Evolutionary conservation across 2,329 filamentous ascomycete species (phyloP), one percentile per base, ranked within the genome.

Genomic region (Ceratocystiopsis brevicomis): DNA sequence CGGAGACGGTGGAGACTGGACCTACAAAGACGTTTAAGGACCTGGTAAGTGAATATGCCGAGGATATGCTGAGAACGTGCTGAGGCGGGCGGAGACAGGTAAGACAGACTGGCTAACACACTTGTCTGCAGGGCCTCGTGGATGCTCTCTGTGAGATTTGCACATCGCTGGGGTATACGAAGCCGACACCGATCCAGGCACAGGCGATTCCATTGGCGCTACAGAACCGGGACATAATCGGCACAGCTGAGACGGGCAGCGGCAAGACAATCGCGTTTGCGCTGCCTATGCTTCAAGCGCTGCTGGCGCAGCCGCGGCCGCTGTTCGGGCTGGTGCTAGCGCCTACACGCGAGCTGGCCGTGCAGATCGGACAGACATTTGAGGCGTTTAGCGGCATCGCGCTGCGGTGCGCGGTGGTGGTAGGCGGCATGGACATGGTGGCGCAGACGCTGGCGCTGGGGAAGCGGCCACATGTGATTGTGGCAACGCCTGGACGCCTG

Each of bases 251-350:
- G 62, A 98, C 90, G 0, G 90, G 90, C 52, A 86, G 78, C 56
- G 90, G 90, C 61, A 98, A 96, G 66, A 96, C 90, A 0, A 88
- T 86, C 8, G 87, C 90, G 0, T 98, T 96, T 58, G 86, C 85
- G 0, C 67, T 98, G 3, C 90, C 90, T 1, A 92, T 98, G 36
- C 71, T 98, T 3, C 87, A 95, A 58, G 77, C 81, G 3, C 73
- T 98, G 1, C 81, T 96, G 62, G 81, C 90, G 44, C 84, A 86
- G 53, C 87, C 87, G 0, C 81, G 86, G 52, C 69, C 84, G 3
- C 66, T 93, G 39, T 95, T 90, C 55, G 82, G 80, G n/a, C 76
- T 96, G 40, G 76, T 96, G 18, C 69, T 98, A 17, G 87, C 90
- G 0, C 90, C 90, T 0, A 98, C 90, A 5, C 78, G 90, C 57